Evolutionary conservation across 768 basidiomycete species (phyloP).

Genomic region (Leccinum longicurvipes): DNA sequence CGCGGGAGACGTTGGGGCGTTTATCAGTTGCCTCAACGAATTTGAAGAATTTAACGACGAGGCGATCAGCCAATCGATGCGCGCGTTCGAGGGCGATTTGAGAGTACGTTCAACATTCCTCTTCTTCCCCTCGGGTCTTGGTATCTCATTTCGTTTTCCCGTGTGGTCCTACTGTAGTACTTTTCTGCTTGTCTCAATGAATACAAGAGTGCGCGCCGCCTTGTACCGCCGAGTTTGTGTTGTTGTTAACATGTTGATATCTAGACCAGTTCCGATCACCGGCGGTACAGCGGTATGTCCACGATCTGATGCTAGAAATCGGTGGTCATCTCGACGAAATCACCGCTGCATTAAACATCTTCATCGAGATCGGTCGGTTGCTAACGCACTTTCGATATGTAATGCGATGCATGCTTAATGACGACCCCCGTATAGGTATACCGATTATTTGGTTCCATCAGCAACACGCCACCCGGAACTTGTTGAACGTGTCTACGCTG

Average conservation of each 20-base stretch:
- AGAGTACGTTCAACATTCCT: conserved; percentile 28
- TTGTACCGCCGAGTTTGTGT: not conserved
- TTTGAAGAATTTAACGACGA: conserved; percentile 56
- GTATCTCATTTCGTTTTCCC: not conserved
- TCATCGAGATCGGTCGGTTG: conserved; percentile 48
- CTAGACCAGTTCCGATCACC: conserved; percentile 48
- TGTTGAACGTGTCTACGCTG: conserved; percentile 50
- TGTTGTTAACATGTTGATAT: not conserved
- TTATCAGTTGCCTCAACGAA: conserved; percentile 47
- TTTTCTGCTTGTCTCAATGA: conserved; percentile 46
- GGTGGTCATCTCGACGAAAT: conserved; percentile 51
- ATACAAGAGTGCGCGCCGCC: conserved; percentile 38
- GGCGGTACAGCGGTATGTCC: conserved; percentile 50
- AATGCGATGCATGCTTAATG: not conserved
- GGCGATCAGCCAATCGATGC: conserved; percentile 44
- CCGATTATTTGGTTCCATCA: conserved; percentile 52
- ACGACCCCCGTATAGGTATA: conserved; percentile 37
- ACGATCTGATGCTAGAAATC: conserved; percentile 46
- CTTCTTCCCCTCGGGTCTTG: not conserved
- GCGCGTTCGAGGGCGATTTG: conserved; percentile 46
- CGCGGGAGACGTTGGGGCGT: conserved; percentile 44
- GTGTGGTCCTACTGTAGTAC: conserved; percentile 33
- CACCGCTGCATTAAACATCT: conserved; percentile 42
- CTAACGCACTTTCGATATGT: not conserved
- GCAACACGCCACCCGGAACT: conserved; percentile 44